These are phyloP conservation scores for Nicotiana sylvestris DNA, from an alignment of 257 asterid genomes.

Conservation along the genomic window DNA sequence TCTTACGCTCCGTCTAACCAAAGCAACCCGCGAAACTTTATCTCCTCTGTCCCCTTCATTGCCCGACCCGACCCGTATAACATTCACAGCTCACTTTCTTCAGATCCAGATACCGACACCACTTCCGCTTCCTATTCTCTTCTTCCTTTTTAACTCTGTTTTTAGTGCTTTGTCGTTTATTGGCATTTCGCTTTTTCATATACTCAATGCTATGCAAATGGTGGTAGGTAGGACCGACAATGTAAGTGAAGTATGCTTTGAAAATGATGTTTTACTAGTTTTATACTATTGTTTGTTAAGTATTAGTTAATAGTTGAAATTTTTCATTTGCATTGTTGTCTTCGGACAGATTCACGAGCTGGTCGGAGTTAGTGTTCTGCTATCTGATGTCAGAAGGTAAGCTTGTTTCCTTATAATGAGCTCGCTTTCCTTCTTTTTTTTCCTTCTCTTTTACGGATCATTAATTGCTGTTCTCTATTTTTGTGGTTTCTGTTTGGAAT, in stretches of 20 bases:
- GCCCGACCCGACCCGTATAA: constrained; percentile 29
- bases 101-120: constrained; percentile 14
- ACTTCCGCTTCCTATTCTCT: background rate
- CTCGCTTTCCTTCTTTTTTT: background rate
- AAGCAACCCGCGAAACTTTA: constrained; percentile 43
- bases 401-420: background rate
- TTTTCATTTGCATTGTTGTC: constrained; percentile 7
- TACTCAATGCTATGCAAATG: background rate
- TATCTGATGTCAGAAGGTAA: background rate
- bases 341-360: background rate
- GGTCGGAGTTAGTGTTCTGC: background rate
- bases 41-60: background rate
- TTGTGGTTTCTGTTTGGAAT: background rate
- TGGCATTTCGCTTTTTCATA: background rate
- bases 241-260: background rate
- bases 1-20: constrained; percentile 37
- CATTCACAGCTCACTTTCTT: background rate
- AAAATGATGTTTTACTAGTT: background rate
- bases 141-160: background rate
- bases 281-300: background rate
- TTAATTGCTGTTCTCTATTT: background rate
- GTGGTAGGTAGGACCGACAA: background rate
- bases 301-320: background rate
- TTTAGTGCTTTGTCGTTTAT: background rate
- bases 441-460: background rate